phyloP scores from a whole-genome alignment of 805 yeast species.

The Pichia scutulata region DNA sequence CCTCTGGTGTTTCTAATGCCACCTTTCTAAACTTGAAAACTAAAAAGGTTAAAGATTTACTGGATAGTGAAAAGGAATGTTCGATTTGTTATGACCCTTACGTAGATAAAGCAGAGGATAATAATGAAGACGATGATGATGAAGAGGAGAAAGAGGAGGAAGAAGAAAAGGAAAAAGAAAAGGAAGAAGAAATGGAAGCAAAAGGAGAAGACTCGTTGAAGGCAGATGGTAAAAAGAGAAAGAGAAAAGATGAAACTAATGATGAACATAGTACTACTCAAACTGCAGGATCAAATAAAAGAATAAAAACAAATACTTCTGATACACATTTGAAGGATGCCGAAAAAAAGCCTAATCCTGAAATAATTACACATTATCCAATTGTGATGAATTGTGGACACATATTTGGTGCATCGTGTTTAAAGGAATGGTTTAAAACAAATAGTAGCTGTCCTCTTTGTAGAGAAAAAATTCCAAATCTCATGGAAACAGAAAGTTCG shows the following conservation, averaged over 20 bases:
- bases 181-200: no score
- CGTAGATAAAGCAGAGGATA: constrained; percentile 20
- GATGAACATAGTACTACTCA: not conserved
- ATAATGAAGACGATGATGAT: constrained; percentile 4
- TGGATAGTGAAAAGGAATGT: constrained; percentile 34
- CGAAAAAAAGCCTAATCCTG: not conserved
- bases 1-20: constrained; percentile 46
- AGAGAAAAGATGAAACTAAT: constrained; percentile 4
- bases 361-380: constrained; percentile 51
- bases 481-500: constrained; percentile 14
- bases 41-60: constrained; percentile 25
- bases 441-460: constrained; percentile 84
- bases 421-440: constrained; percentile 71
- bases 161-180: constrained; percentile 2
- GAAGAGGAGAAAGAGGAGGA: constrained; percentile 4
- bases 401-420: constrained; percentile 78
- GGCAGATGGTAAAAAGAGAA: constrained; percentile 8
- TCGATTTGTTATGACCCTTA: constrained; percentile 59
- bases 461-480: constrained; percentile 44
- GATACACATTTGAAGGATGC: constrained; percentile 9
- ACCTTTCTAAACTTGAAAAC: constrained; percentile 45
- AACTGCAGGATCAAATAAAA: not conserved
- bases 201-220: no score
- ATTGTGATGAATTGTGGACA: constrained; percentile 80
- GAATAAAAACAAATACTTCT: constrained; percentile 7